Base-by-base conservation (phyloP, 768 basidiomycete species). In the Suillus fuscotomentosus region DNA sequence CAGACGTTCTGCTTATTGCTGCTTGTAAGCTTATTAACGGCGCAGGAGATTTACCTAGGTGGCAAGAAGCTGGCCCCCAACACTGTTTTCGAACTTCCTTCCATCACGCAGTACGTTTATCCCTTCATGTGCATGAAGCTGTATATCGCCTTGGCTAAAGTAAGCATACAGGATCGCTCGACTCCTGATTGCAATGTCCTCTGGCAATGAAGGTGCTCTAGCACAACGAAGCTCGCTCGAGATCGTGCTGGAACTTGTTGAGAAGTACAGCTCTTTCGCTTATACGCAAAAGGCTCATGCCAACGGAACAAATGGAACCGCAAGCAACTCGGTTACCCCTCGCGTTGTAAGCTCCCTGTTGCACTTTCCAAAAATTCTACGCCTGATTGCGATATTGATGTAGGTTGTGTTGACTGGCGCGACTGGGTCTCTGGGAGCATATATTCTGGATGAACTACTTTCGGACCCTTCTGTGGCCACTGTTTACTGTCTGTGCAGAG, bases 391-490 rank as follows among this genome's bases (percentile, higher is more conserved):
- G 14, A 11, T 34, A 36, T 57, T 60, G 45, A 54, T 60, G 22
- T 3, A 69, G 67, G 60, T 73, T 9, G 78, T 86, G 5, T 74
- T 86, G 42, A 85, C 84, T 0, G 85, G 85, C 5, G 81, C 79
- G 0, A 84, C 85, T 5, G 85, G 85, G 1, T 84, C 83, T 2
- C 78, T 86, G 3, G 86, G 86, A 10, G 84, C 84, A 2, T 80
- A 84, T 63, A 78, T 86, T 14, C 78, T 87, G n/a, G 73, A 78
- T 41, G 78, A 81, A 56, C 74, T 86, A 2, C 72, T 81, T 4
- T 68, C 72, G 6, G 74, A 73, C 6, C 66, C 77, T 0, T 61
- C 70, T 0, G 82, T 86, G 41, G 66, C 66, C 43, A 78, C 75
- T 11, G 79, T 87, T 38, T 79, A 84, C 64, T 84, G 82, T 70